Conservation (phyloP, 371 early-diverging fungal genomes). For the Apophysomyces trapeziformis region DNA sequence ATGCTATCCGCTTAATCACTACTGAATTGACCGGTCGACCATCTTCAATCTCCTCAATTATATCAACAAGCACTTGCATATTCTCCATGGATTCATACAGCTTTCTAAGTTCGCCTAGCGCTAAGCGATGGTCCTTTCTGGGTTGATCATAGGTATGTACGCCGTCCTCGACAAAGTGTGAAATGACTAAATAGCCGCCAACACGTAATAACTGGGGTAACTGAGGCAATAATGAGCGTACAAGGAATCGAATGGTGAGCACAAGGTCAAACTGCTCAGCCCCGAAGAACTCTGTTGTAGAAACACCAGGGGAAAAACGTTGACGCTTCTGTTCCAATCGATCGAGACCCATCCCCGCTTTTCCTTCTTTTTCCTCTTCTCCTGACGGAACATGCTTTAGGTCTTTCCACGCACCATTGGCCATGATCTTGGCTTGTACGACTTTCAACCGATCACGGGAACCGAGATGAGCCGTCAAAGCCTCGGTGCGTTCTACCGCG, state of each 20-base stretch:
- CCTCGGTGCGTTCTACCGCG: constrained; percentile 39
- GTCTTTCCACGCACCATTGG: constrained; percentile 37
- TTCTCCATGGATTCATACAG: constrained; percentile 25
- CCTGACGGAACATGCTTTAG: constrained; percentile 7
- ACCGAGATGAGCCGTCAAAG: constrained; percentile 24
- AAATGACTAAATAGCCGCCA: constrained; percentile 46
- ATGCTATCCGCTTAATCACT: constrained; percentile 25
- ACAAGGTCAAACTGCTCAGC: constrained; percentile 38
- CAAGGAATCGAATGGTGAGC: constrained; percentile 47
- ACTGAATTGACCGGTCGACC: constrained; percentile 54
- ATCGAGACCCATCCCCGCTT: constrained; percentile 4
- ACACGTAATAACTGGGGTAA: constrained; percentile 32
- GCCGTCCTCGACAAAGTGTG: constrained; percentile 50
- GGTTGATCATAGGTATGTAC: constrained; percentile 39
- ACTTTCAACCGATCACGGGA: constrained; percentile 22
- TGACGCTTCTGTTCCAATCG: constrained; percentile 10
- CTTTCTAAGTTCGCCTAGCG: constrained; percentile 31
- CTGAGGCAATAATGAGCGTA: constrained; percentile 30
- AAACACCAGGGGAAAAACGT: constrained; percentile 1
- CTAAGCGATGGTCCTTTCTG: constrained; percentile 35
- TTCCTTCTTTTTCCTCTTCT: constrained; percentile 1
- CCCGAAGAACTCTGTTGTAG: constrained; percentile 6
- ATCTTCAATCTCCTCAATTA: constrained; percentile 47
- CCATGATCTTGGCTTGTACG: constrained; percentile 34
- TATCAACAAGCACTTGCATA: constrained; percentile 37